Evolutionary conservation across 2,329 filamentous ascomycete species (phyloP).

Genomic region (Cercospora citrullina): DNA sequence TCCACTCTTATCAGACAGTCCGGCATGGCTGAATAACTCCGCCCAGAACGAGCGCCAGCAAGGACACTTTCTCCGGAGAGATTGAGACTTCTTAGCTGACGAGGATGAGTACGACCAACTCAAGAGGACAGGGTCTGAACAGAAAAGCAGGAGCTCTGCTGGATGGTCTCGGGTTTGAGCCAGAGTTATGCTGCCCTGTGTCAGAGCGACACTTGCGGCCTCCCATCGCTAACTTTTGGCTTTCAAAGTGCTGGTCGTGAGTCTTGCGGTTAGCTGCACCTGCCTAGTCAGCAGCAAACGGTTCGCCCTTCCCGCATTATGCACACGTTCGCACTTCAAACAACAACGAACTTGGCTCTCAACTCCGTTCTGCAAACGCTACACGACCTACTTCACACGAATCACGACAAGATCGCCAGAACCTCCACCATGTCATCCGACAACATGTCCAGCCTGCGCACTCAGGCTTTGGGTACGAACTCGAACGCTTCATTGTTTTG

Average conservation of each 20-base stretch:
- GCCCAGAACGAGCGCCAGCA: background rate
- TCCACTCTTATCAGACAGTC: background rate
- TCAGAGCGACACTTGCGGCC: background rate
- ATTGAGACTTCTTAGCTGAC: background rate
- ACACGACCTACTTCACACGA: background rate
- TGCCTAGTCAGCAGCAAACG: background rate
- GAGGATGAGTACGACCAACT: background rate
- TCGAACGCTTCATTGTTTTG: background rate
- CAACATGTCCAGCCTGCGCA: conserved; percentile 23
- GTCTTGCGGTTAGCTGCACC: background rate
- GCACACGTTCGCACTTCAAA: background rate
- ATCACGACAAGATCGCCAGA: conserved; percentile 5
- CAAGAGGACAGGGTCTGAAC: background rate
- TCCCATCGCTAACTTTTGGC: background rate
- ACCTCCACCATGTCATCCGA: conserved; percentile 18
- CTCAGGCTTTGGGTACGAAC: conserved; percentile 25
- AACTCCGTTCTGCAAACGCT: background rate
- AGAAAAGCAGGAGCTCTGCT: background rate
- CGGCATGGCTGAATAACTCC: background rate
- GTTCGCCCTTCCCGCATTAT: background rate
- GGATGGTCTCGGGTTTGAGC: background rate
- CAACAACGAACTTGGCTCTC: background rate
- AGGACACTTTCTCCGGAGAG: background rate
- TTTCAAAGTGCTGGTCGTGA: background rate
- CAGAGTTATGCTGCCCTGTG: background rate